phyloP scores from a whole-genome alignment of 805 yeast genomes.

The Yamadazyma takamatsuzukensis region DNA sequence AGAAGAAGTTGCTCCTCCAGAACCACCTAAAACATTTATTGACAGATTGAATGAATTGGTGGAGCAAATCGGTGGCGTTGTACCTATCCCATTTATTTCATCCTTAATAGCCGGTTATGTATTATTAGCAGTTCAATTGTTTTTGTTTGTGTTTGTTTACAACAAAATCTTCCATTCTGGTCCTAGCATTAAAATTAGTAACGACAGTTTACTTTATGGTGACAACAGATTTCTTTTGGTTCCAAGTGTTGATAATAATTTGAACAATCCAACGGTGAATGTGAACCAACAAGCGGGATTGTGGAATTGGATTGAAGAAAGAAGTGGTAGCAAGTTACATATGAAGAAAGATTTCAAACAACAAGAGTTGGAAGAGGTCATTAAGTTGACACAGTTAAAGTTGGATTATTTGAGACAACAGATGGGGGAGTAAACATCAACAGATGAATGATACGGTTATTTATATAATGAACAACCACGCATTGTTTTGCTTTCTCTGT shows the following conservation, averaged over 20 bases:
- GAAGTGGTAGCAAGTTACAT: constrained; percentile 3
- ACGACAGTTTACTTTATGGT: constrained; percentile 21
- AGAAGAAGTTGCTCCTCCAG: constrained; percentile 2
- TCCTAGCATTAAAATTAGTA: neutral
- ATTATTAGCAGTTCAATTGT: constrained; percentile 10
- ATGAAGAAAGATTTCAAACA: constrained; percentile 18
- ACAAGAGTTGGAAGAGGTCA: constrained; percentile 47
- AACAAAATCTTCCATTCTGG: neutral
- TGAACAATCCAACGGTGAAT: constrained; percentile 21
- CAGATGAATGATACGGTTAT: constrained; percentile 1
- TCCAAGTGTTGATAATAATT: constrained; percentile 37
- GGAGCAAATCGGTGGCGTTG: constrained; percentile 20
- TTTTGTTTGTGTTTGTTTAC: constrained; percentile 8
- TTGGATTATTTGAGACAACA: constrained; percentile 6
- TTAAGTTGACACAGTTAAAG: constrained; percentile 31
- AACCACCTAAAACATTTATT: constrained; percentile 12
- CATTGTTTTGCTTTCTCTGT: too few relatives aligned
- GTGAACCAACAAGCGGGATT: constrained; percentile 53
- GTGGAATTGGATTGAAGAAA: constrained; percentile 67
- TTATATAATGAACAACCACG: too few relatives aligned
- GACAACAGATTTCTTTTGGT: constrained; percentile 35
- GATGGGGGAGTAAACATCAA: too few relatives aligned
- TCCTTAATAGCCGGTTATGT: constrained; percentile 21
- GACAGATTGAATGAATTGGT: constrained; percentile 19
- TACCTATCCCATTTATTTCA: constrained; percentile 26